Evolutionary conservation across 192 early-diverging fungal genomes (phyloP).

Genomic region (Coemansia sp.): DNA sequence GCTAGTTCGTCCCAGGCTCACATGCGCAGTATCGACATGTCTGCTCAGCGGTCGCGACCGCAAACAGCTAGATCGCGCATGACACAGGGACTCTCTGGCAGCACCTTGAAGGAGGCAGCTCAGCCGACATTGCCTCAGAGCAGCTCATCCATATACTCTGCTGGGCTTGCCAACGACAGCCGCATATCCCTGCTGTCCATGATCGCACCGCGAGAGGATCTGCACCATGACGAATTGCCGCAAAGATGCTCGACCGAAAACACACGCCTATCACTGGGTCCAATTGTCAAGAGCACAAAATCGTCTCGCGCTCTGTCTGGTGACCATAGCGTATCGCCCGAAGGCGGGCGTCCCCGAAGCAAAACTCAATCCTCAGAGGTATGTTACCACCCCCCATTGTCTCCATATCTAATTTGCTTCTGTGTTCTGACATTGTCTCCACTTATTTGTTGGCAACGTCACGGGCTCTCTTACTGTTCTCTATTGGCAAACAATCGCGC

Average conservation of each 20-base stretch:
- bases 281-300: constrained; percentile 27
- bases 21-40: constrained; percentile 24
- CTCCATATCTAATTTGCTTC: constrained; percentile 8
- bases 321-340: constrained; percentile 16
- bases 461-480: neutral
- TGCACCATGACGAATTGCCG: neutral
- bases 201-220: constrained; percentile 16
- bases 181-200: constrained; percentile 46
- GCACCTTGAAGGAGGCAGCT: constrained; percentile 36
- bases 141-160: constrained; percentile 22
- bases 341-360: constrained; percentile 39
- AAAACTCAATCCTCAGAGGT: constrained; percentile 53
- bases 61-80: constrained; percentile 41
- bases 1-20: constrained; percentile 14
- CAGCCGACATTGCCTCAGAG: constrained; percentile 12
- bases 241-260: constrained; percentile 5
- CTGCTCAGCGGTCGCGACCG: constrained; percentile 29
- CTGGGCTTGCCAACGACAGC: constrained; percentile 29
- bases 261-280: constrained; percentile 21
- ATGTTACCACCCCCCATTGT: constrained; percentile 11
- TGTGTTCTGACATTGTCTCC: neutral
- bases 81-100: constrained; percentile 27
- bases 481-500: neutral
- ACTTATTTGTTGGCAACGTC: neutral
- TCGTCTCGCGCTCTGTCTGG: constrained; percentile 42